Conservation (phyloP, 768 basidiomycete species). For the Leucosporidium scottii region DNA sequence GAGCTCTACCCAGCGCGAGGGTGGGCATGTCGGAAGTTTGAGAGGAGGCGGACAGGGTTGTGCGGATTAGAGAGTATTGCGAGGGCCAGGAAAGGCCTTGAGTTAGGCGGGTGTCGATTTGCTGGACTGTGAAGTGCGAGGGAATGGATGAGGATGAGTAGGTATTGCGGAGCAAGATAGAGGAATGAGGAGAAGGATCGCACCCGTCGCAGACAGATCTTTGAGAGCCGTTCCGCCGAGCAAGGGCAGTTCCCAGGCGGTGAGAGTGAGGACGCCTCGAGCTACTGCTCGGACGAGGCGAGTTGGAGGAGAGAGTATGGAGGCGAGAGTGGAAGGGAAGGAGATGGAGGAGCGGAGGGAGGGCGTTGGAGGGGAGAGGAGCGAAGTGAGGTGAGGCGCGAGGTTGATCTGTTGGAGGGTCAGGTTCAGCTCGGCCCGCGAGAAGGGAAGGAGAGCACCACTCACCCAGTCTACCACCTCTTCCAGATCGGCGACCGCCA, state of each 20-base stretch:
- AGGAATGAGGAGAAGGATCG: not conserved
- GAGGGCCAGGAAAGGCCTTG: slow-evolving; percentile 2
- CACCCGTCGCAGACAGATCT: not conserved
- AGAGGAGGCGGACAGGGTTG: not conserved
- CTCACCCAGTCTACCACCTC: slow-evolving; percentile 4
- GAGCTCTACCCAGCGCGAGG: not conserved
- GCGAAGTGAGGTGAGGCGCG: not conserved
- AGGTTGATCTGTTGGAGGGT: not conserved
- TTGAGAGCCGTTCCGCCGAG: slow-evolving; percentile 4
- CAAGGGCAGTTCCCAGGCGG: not conserved
- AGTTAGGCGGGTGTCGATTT: slow-evolving; percentile 5
- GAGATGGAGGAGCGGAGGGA: not conserved
- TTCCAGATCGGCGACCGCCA: not conserved
- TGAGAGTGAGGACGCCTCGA: not conserved
- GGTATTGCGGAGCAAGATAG: not conserved
- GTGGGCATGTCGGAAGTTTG: not conserved
- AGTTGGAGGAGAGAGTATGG: not conserved
- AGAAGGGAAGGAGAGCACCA: not conserved
- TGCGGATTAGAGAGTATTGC: slow-evolving; percentile 2
- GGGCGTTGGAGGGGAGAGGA: not conserved
- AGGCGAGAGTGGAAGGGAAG: slow-evolving; percentile 1
- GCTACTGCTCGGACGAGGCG: not conserved
- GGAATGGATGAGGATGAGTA: not conserved
- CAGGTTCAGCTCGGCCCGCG: not conserved
- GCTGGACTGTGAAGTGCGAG: not conserved